These are phyloP conservation scores for Boletellus deceptivus DNA, from an alignment of 1,284 basidiomycete genomes.

Conservation along the genomic window DNA sequence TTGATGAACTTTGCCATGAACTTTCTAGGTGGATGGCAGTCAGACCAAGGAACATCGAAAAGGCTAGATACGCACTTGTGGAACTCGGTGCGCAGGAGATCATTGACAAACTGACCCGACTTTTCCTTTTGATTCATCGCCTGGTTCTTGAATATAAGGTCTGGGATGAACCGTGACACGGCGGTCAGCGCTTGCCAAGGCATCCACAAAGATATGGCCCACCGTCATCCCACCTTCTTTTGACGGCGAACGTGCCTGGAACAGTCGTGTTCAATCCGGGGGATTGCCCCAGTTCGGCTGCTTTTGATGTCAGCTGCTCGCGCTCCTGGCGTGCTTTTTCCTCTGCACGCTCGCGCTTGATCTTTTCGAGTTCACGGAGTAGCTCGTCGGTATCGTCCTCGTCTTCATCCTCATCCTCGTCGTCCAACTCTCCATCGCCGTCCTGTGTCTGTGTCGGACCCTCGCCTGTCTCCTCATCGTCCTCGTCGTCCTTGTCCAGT, in stretches of 20 bases:
- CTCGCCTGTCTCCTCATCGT: constrained; percentile 53
- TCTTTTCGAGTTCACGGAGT: constrained; percentile 90
- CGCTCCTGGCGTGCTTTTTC: constrained; percentile 84
- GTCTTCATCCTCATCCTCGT: constrained; percentile 50
- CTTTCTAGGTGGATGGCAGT: constrained; percentile 16
- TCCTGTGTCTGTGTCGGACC: constrained; percentile 41
- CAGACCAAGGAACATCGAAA: neutral
- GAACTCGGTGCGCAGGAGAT: constrained; percentile 88
- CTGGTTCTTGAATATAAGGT: constrained; percentile 97
- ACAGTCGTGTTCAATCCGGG: constrained; percentile 69
- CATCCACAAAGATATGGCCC: constrained; percentile 19
- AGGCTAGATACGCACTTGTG: constrained; percentile 64
- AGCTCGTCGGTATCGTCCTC: constrained; percentile 91
- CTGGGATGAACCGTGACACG: constrained; percentile 37
- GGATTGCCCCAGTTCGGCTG: constrained; percentile 72
- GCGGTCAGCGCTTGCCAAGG: neutral
- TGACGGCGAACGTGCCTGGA: constrained; percentile 86
- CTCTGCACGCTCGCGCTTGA: constrained; percentile 90
- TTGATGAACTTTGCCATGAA: constrained; percentile 32
- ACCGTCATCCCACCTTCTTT: constrained; percentile 95
- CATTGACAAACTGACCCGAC: constrained; percentile 87
- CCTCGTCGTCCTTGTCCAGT: constrained; percentile 84
- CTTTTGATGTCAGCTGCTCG: constrained; percentile 66
- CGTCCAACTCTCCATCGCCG: constrained; percentile 36
- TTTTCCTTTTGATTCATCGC: constrained; percentile 68